Percentiles rank a stretch among this genome's conserved stretches.
These are phyloP conservation scores for Diaporthe destruens DNA, from an alignment of 2,329 filamentous ascomycete genomes.

Conservation along the genomic window DNA sequence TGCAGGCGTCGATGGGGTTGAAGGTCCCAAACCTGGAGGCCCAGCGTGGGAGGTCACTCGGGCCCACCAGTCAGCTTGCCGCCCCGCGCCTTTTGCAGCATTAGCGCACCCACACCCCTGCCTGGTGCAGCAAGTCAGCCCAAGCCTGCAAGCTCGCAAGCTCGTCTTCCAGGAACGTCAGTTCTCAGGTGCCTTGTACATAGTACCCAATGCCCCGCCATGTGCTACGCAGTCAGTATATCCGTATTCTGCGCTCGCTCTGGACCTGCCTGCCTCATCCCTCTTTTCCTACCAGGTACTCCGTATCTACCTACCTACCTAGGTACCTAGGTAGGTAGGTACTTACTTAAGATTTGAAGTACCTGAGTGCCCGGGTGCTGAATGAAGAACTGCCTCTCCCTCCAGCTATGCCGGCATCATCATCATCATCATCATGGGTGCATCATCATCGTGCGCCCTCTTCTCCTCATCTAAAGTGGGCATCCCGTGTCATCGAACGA, in stretches of 20 bases:
- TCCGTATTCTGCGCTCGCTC: background rate
- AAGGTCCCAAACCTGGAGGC: conserved; percentile 28
- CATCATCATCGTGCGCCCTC: conserved; percentile 37
- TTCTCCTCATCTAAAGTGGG: conserved; percentile 30
- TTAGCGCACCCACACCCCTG: background rate
- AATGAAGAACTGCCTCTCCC: background rate
- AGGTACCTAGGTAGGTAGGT: too few relatives aligned
- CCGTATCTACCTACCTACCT: too few relatives aligned
- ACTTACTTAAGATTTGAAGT: too few relatives aligned
- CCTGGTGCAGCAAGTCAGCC: conserved; percentile 1
- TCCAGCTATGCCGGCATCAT: background rate
- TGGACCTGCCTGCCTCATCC: background rate
- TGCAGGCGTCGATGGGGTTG: conserved; percentile 35
- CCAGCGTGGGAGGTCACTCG: conserved; percentile 31
- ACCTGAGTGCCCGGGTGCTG: too few relatives aligned
- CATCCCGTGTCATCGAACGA: conserved; percentile 26
- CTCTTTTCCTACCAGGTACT: background rate
- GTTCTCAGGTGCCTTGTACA: too few relatives aligned
- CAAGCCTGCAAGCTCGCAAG: background rate
- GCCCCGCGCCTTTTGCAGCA: conserved; percentile 31
- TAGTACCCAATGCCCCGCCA: too few relatives aligned
- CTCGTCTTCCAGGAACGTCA: conserved; percentile 27
- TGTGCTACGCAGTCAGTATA: too few relatives aligned
- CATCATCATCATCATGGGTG: conserved; percentile 27
- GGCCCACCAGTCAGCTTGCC: conserved; percentile 33